A percentile compares a stretch with the other conserved stretches of the same genome.
phyloP scores from a whole-genome alignment of 768 basidiomycete species.

The Daedaleopsis nitida region DNA sequence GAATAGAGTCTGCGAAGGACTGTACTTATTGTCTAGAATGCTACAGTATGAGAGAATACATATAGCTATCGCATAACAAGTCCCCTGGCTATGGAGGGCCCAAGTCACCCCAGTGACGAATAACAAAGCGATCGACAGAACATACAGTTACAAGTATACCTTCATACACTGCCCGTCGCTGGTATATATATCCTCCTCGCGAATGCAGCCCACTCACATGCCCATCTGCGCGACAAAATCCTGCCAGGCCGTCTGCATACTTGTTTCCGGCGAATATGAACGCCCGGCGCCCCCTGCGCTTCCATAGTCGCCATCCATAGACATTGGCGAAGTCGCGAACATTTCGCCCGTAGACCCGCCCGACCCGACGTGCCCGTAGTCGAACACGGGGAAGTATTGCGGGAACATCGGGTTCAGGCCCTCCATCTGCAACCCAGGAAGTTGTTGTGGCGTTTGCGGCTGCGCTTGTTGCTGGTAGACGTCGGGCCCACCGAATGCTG shows the following conservation, averaged over 20 bases:
- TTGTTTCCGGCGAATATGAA: conserved; percentile 40
- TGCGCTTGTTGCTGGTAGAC: conserved; percentile 2
- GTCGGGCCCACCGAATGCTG: conserved; percentile 12
- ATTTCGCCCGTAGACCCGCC: conserved; percentile 28
- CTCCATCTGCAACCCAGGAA: conserved; percentile 24
- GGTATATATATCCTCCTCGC: neutral
- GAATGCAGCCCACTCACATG: conserved; percentile 14
- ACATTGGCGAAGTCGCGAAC: conserved; percentile 25
- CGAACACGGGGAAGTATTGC: conserved; percentile 76
- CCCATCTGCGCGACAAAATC: conserved; percentile 37
- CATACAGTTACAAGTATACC: neutral
- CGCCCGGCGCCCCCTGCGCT: conserved; percentile 16
- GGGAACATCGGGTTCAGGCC: conserved; percentile 45
- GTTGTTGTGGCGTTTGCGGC: neutral
- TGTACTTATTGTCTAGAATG: neutral
- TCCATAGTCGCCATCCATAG: conserved; percentile 29
- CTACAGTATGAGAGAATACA: neutral
- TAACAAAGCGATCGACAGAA: neutral
- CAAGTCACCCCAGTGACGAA: neutral
- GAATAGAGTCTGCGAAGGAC: too few relatives aligned
- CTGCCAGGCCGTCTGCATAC: conserved; percentile 34
- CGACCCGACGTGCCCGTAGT: conserved; percentile 50
- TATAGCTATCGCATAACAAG: neutral
- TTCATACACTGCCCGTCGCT: neutral
- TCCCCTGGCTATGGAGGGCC: neutral